Evolutionary conservation across 768 basidiomycete species (phyloP).

Genomic region (Tricholoma terreum): DNA sequence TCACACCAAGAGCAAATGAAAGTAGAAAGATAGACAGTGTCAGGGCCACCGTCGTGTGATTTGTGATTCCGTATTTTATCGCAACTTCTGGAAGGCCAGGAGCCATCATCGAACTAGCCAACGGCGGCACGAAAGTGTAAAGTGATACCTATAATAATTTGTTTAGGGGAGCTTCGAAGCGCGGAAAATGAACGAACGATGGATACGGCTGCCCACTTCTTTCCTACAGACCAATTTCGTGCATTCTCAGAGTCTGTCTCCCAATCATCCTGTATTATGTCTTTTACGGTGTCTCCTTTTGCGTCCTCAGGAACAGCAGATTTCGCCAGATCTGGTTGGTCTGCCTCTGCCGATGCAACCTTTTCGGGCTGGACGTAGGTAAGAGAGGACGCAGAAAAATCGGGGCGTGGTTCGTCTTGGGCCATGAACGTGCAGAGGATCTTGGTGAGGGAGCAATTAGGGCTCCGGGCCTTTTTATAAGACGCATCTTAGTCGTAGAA

Average conservation of each 20-base stretch:
- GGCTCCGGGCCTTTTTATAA: too few relatives aligned
- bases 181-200: slow-evolving; percentile 41
- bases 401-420: slow-evolving; percentile 10
- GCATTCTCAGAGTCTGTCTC: slow-evolving; percentile 57
- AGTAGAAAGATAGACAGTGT: slow-evolving; percentile 69
- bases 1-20: slow-evolving; percentile 62
- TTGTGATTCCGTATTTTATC: slow-evolving; percentile 48
- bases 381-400: too few relatives aligned
- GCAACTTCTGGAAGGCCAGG: slow-evolving; percentile 63
- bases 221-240: slow-evolving; percentile 57
- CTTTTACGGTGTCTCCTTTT: slow-evolving; percentile 25
- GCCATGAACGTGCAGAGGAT: not conserved
- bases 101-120: slow-evolving; percentile 65
- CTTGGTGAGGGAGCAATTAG: too few relatives aligned
- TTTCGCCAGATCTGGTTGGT: too few relatives aligned
- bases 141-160: slow-evolving; percentile 44
- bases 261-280: slow-evolving; percentile 54
- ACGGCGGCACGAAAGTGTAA: slow-evolving; percentile 53
- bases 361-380: too few relatives aligned
- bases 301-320: slow-evolving; percentile 41
- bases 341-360: too few relatives aligned
- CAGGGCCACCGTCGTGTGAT: slow-evolving; percentile 49
- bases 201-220: slow-evolving; percentile 56
- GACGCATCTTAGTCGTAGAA: too few relatives aligned
- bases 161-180: not conserved